These are phyloP conservation scores for Sphenostylis stenocarpa DNA, from an alignment of 306 rosid genomes.

Conservation along the genomic window DNA sequence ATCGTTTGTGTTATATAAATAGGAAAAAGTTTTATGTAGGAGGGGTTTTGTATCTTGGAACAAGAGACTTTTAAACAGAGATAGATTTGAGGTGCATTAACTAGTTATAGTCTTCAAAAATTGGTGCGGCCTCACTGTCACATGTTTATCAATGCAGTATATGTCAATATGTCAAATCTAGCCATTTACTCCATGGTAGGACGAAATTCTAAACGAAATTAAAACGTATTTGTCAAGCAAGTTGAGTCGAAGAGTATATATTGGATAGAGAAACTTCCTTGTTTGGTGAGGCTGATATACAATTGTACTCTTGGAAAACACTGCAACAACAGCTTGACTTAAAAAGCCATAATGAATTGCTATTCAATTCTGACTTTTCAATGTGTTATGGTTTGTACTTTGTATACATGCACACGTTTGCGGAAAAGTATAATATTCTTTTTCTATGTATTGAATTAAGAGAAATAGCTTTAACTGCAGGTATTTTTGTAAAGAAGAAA, in stretches of 20 bases:
- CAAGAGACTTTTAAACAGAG: not conserved
- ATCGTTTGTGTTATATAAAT: not conserved
- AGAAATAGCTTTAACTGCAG: too few species aligned
- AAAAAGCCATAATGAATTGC: not conserved
- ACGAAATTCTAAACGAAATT: not conserved
- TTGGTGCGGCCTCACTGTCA: conserved; percentile 14
- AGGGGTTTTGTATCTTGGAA: not conserved
- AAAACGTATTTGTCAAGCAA: not conserved
- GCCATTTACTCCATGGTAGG: not conserved
- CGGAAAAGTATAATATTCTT: not conserved
- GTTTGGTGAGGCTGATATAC: not conserved
- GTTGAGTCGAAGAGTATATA: not conserved
- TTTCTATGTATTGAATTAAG: too few species aligned
- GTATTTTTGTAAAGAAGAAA: too few species aligned
- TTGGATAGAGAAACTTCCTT: not conserved
- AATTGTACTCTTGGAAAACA: not conserved
- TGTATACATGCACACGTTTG: not conserved
- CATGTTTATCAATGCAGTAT: not conserved
- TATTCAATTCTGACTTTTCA: not conserved
- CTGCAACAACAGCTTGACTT: not conserved
- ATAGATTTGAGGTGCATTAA: not conserved
- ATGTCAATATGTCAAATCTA: not conserved
- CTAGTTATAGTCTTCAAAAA: not conserved
- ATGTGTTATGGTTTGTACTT: not conserved
- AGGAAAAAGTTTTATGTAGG: not conserved